A percentile compares a stretch with the other conserved stretches of the same genome.
Conservation (phyloP, 129 eudicot genomes). For the Erigeron canadensis region DNA sequence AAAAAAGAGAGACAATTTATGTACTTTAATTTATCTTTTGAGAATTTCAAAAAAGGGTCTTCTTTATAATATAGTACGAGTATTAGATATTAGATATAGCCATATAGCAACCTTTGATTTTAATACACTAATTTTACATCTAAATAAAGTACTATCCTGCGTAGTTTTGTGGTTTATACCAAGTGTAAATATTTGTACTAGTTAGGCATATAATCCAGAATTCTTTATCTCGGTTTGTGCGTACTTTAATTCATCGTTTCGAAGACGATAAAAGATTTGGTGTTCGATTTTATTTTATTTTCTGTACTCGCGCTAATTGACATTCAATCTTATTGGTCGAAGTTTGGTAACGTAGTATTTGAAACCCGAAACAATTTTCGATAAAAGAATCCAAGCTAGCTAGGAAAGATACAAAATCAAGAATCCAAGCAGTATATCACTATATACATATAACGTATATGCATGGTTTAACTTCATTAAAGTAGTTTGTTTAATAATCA, state of each 20-base stretch:
- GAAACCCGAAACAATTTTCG: too few species aligned
- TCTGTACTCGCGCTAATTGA: not conserved
- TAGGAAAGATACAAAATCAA: too few species aligned
- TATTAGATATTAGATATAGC: too few species aligned
- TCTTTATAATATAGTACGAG: too few species aligned
- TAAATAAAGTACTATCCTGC: not conserved
- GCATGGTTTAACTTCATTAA: too few species aligned
- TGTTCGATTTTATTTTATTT: conserved; percentile 1
- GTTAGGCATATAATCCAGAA: conserved; percentile 21
- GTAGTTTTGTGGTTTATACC: not conserved
- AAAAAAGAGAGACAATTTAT: too few species aligned
- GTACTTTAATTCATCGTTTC: not conserved
- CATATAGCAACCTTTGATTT: conserved; percentile 24
- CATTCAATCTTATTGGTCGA: not conserved
- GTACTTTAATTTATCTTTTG: too few species aligned
- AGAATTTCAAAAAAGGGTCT: too few species aligned
- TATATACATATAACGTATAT: too few species aligned
- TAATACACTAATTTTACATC: conserved; percentile 15
- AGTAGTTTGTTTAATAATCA: too few species aligned
- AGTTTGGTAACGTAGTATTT: not conserved
- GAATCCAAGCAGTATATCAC: not conserved
- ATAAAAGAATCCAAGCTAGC: too few species aligned
- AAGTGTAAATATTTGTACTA: not conserved
- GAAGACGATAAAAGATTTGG: not conserved
- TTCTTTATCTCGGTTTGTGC: not conserved